phyloP scores from a whole-genome alignment of 2,329 filamentous ascomycete species.

The Graphilbum sp. region DNA sequence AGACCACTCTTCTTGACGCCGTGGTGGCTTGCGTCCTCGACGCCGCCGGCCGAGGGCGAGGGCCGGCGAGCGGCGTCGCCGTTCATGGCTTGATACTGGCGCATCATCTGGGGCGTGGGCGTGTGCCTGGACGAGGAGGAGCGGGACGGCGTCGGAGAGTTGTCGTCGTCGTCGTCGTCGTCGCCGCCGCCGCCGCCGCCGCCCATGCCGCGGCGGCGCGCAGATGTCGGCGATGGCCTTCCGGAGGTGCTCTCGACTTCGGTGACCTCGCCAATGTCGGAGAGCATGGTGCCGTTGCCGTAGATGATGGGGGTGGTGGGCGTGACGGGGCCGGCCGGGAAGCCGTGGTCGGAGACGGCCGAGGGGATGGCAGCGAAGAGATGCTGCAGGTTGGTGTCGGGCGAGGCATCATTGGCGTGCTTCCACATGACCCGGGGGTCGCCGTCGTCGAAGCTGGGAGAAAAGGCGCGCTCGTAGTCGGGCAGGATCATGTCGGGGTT shows the following conservation, averaged over 20 bases:
- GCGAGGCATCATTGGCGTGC: constrained; percentile 20
- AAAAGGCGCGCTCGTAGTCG: constrained; percentile 43
- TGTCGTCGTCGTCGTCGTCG: too few species aligned
- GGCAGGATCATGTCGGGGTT: constrained; percentile 93
- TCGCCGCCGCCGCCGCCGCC: background rate
- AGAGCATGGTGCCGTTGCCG: constrained; percentile 52
- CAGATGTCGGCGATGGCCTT: constrained; percentile 14
- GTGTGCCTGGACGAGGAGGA: constrained; percentile 12
- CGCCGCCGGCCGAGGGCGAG: constrained; percentile 29
- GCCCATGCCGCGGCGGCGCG: constrained; percentile 1
- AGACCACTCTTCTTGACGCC: background rate
- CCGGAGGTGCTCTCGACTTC: constrained; percentile 34
- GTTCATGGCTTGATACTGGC: constrained; percentile 9
- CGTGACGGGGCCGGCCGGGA: constrained; percentile 27
- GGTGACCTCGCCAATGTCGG: constrained; percentile 44
- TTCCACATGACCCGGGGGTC: constrained; percentile 31
- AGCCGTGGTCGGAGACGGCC: constrained; percentile 16
- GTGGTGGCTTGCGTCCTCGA: constrained; percentile 13
- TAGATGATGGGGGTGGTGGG: constrained; percentile 51
- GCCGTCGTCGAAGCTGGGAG: constrained; percentile 27
- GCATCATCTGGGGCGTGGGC: constrained; percentile 3
- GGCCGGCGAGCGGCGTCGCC: constrained; percentile 17
- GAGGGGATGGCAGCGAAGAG: constrained; percentile 22
- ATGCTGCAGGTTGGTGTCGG: constrained; percentile 20
- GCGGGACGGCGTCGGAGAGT: constrained; percentile 16